Conservation (phyloP, 805 yeast species). For the Naumovozyma castellii region DNA sequence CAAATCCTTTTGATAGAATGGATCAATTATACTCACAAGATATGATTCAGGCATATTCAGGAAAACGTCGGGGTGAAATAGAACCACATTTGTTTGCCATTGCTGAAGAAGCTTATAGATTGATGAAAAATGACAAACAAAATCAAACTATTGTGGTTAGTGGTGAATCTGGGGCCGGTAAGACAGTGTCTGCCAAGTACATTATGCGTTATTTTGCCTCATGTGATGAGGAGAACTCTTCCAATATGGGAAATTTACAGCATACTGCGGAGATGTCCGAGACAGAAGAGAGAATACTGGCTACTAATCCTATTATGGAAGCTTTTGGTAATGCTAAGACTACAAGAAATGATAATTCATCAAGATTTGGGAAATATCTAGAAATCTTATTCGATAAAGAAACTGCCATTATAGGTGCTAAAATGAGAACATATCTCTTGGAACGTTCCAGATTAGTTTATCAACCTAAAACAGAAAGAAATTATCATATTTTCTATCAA, state of each 20-base stretch:
- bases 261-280: slow-evolving; percentile 62
- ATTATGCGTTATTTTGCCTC: slow-evolving; percentile 97
- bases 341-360: slow-evolving; percentile 82
- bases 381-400: slow-evolving; percentile 76
- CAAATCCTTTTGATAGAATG: slow-evolving; percentile 88
- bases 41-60: slow-evolving; percentile 89
- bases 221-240: slow-evolving; percentile 51
- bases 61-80: slow-evolving; percentile 84
- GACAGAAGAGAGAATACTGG: slow-evolving; percentile 87
- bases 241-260: slow-evolving; percentile 30
- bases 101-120: slow-evolving; percentile 93
- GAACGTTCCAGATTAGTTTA: slow-evolving; percentile 92
- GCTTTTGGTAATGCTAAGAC: slow-evolving; percentile 94
- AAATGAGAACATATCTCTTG: slow-evolving; percentile 82
- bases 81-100: slow-evolving; percentile 97
- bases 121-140: slow-evolving; percentile 76
- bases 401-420: slow-evolving; percentile 83
- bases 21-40: slow-evolving; percentile 88
- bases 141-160: slow-evolving; percentile 95
- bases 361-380: slow-evolving; percentile 86
- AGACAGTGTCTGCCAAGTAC: slow-evolving; percentile 92
- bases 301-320: slow-evolving; percentile 88
- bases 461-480: slow-evolving; percentile 85
- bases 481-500: slow-evolving; percentile 92
- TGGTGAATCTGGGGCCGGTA: slow-evolving; percentile 99